These are phyloP conservation scores for Rutstroemia sp. DNA, from an alignment of 2,329 filamentous ascomycete genomes.

Conservation along the genomic window DNA sequence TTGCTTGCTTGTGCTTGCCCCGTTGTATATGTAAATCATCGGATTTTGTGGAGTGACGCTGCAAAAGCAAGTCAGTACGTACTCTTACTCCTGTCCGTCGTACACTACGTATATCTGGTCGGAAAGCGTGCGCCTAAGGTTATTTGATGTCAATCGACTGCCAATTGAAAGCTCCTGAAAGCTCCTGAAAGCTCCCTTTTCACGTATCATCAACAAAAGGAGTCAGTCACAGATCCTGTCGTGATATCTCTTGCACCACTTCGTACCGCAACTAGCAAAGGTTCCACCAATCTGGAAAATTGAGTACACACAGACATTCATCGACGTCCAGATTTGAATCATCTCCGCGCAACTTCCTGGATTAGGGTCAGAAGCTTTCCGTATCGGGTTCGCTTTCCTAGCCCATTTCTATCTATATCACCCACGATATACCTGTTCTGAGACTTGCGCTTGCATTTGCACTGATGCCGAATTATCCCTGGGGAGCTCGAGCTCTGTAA, in stretches of 20 bases:
- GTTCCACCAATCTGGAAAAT: neutral
- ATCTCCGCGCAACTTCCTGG: neutral
- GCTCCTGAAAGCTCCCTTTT: neutral
- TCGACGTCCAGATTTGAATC: neutral
- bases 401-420: neutral
- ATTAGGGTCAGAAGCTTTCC: neutral
- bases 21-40: neutral
- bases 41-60: neutral
- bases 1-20: too few species aligned
- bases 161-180: neutral
- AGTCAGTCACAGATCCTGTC: neutral
- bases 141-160: neutral
- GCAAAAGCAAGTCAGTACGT: too few species aligned
- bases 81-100: too few species aligned
- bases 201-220: neutral
- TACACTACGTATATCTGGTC: too few species aligned
- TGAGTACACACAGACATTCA: slow-evolving; percentile 3
- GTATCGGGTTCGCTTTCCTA: neutral
- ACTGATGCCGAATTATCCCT: neutral
- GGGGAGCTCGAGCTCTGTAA: neutral
- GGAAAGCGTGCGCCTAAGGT: too few species aligned
- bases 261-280: neutral
- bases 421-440: neutral
- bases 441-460: neutral
- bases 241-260: neutral